Percentiles rank a stretch among this genome's conserved stretches.
phyloP scores from a whole-genome alignment of 2,329 filamentous ascomycete genomes.

The Xylariaceae sp. region DNA sequence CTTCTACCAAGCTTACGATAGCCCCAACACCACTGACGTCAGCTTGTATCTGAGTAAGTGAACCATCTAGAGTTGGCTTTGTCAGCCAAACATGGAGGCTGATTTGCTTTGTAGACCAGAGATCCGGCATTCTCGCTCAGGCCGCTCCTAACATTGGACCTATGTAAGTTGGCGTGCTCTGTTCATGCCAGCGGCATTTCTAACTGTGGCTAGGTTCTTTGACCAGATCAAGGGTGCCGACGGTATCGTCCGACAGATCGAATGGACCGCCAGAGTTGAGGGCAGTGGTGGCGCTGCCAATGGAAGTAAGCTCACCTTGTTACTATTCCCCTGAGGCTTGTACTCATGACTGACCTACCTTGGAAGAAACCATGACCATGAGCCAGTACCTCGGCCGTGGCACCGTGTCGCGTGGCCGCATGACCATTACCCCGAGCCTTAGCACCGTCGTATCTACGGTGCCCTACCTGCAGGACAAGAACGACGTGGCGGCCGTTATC shows the following conservation, averaged over 20 bases:
- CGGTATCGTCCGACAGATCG: constrained; percentile 56
- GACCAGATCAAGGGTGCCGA: constrained; percentile 54
- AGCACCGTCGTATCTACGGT: constrained; percentile 52
- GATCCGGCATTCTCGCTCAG: constrained; percentile 57
- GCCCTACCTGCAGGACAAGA: constrained; percentile 54
- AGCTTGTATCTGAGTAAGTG: constrained; percentile 38
- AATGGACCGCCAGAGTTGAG: constrained; percentile 62
- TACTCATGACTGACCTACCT: constrained; percentile 7
- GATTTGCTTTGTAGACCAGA: constrained; percentile 30
- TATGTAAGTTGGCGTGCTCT: constrained; percentile 33
- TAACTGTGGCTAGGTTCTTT: constrained; percentile 39
- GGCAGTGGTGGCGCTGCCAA: constrained; percentile 39
- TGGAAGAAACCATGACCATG: constrained; percentile 44
- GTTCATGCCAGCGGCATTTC: background rate
- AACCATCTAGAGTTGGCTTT: background rate
- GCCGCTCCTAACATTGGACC: constrained; percentile 62
- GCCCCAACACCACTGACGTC: constrained; percentile 39
- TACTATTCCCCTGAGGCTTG: background rate
- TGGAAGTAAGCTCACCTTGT: constrained; percentile 28
- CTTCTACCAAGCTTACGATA: constrained; percentile 56
- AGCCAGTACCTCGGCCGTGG: constrained; percentile 61
- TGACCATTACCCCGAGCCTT: constrained; percentile 54
- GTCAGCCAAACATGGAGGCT: constrained; percentile 3
- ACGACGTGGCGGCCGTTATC: constrained; percentile 60
- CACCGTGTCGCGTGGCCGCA: constrained; percentile 53